Conservation (phyloP, 495 filamentous ascomycete genomes). For the Lasiosphaeria miniovina region DNA sequence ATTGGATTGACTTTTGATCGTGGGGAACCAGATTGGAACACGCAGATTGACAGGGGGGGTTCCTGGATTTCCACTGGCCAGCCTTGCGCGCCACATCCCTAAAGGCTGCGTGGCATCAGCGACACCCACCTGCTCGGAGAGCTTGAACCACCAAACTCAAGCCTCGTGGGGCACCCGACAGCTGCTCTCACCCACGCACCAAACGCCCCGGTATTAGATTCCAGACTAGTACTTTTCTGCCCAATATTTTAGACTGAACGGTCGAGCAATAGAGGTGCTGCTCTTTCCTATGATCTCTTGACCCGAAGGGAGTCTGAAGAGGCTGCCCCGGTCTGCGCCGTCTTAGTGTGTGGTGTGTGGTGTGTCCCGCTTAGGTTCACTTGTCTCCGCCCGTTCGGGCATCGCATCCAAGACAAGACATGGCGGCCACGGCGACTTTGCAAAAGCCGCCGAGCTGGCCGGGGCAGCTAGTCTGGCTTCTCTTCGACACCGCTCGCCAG, state of each 20-base stretch:
- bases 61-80: conserved; percentile 20
- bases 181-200: no score
- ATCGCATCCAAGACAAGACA: background rate
- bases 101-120: conserved; percentile 22
- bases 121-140: background rate
- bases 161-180: no score
- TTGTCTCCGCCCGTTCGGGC: background rate
- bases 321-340: background rate
- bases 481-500: conserved; percentile 24
- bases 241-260: background rate
- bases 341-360: background rate
- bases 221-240: background rate
- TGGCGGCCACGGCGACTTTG: background rate
- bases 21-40: no score
- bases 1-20: no score
- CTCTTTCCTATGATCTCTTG: conserved; percentile 1
- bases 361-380: background rate
- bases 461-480: conserved; percentile 27
- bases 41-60: no score
- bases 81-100: conserved; percentile 27
- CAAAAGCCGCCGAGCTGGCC: conserved; percentile 6
- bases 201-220: conserved; percentile 15
- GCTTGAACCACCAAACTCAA: background rate
- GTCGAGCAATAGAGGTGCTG: background rate
- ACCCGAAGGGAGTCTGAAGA: background rate